A percentile compares a stretch with the other conserved stretches of the same genome.
phyloP scores from a whole-genome alignment of 257 asterid species.

The Vinca minor region DNA sequence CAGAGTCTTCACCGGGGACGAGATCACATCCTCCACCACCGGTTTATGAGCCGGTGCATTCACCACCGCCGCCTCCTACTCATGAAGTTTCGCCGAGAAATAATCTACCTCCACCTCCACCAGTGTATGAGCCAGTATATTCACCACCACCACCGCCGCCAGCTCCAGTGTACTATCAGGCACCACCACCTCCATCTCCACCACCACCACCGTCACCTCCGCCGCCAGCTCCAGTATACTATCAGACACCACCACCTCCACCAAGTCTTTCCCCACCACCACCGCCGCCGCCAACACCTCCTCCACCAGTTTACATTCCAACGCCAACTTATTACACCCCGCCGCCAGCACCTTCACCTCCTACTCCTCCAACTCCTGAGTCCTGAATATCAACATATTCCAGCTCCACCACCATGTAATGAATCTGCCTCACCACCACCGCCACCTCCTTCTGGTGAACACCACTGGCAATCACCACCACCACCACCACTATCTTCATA shows the following conservation, averaged over 20 bases:
- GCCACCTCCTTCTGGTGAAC: slow-evolving; percentile 16
- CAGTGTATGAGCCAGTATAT: slow-evolving; percentile 8
- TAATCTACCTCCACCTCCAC: slow-evolving; percentile 15
- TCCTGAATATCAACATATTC: slow-evolving; percentile 3
- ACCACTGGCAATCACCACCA: slow-evolving; percentile 15
- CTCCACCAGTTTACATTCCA: slow-evolving; percentile 17
- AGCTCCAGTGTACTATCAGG: slow-evolving; percentile 11
- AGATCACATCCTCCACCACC: slow-evolving; percentile 45
- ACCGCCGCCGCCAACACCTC: slow-evolving; percentile 30
- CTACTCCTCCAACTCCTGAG: slow-evolving; percentile 25
- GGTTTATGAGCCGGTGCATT: too few relatives aligned
- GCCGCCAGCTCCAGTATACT: slow-evolving; percentile 10
- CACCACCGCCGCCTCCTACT: slow-evolving; percentile 19
- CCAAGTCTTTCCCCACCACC: slow-evolving; percentile 16
- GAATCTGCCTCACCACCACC: slow-evolving; percentile 24
- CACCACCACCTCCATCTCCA: slow-evolving; percentile 35
- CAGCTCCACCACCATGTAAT: slow-evolving; percentile 22
- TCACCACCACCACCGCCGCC: slow-evolving; percentile 14
- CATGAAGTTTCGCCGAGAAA: slow-evolving; percentile 5
- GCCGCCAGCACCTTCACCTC: slow-evolving; percentile 29
- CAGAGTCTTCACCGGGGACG: slow-evolving; percentile 21
- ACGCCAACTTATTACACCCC: slow-evolving; percentile 11
- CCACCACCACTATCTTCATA: slow-evolving; percentile 20
- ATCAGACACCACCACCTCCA: slow-evolving; percentile 14
- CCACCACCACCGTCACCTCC: slow-evolving; percentile 19